Percentiles rank a stretch among this genome's conserved stretches.
Conservation (phyloP, 106 monocot species). For the Apostasia shenzhenica region DNA sequence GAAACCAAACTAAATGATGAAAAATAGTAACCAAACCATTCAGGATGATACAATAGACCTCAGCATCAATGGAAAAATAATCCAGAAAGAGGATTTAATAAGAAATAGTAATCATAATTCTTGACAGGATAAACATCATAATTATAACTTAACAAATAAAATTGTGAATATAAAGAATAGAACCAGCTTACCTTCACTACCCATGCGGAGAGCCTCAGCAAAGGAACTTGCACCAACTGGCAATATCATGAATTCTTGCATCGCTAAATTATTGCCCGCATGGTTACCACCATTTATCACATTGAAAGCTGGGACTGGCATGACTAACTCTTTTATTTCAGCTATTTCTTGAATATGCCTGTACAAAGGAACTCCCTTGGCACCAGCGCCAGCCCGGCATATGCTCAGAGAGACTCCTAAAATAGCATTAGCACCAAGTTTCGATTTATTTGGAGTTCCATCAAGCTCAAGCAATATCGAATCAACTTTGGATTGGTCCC, state of each 20-base stretch:
- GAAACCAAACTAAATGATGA: too few relatives aligned
- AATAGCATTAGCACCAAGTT: constrained; percentile 89
- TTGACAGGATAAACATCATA: too few relatives aligned
- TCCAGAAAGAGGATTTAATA: too few relatives aligned
- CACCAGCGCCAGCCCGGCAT: constrained; percentile 92
- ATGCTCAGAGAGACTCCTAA: constrained; percentile 89
- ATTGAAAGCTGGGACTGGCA: constrained; percentile 99
- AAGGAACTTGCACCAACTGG: constrained; percentile 94
- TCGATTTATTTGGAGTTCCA: constrained; percentile 92
- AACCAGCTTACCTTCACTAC: constrained; percentile 76
- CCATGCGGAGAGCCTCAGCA: constrained; percentile 83
- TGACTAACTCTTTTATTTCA: constrained; percentile 82
- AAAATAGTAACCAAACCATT: too few relatives aligned
- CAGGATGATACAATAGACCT: too few relatives aligned
- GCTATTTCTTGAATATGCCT: constrained; percentile 90
- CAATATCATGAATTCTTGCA: constrained; percentile 99
- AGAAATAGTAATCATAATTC: too few relatives aligned
- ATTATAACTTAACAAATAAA: background rate
- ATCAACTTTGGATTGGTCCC: constrained; percentile 83
- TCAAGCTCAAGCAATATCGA: constrained; percentile 85
- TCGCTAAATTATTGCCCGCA: constrained; percentile 96
- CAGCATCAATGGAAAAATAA: too few relatives aligned
- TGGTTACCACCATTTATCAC: constrained; percentile 98
- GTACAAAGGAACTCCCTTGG: constrained; percentile 83
- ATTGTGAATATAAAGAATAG: background rate